phyloP scores from a whole-genome alignment of 2,329 filamentous ascomycete genomes.

The Pseudogymnoascus sp. region DNA sequence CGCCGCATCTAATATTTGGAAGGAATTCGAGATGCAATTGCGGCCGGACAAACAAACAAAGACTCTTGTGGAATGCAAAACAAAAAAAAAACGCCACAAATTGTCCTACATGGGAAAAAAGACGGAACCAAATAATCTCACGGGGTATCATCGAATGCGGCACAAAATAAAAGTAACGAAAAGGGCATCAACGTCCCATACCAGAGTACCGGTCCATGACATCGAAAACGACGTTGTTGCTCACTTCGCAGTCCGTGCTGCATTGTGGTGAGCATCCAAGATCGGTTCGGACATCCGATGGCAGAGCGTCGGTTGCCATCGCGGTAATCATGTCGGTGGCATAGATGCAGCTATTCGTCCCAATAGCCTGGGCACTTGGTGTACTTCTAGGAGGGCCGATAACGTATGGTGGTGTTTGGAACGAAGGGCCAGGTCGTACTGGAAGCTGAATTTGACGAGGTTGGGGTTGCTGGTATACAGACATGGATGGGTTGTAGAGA shows the following conservation, averaged over 20 bases:
- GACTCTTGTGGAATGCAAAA: background rate
- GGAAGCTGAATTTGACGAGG: background rate
- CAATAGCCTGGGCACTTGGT: background rate
- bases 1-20: background rate
- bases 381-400: background rate
- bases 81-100: background rate
- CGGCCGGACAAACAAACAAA: constrained; percentile 4
- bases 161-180: constrained; percentile 2
- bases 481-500: background rate
- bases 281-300: constrained; percentile 33
- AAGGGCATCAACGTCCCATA: background rate
- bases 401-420: background rate
- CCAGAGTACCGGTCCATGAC: constrained; percentile 40
- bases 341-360: constrained; percentile 30
- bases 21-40: background rate
- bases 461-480: background rate
- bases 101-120: constrained; percentile 2
- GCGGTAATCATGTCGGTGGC: constrained; percentile 41
- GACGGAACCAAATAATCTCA: background rate
- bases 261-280: constrained; percentile 33
- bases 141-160: constrained; percentile 7
- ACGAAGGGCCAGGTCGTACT: background rate
- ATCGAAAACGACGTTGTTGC: constrained; percentile 38
- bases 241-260: constrained; percentile 36
- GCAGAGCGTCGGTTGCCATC: constrained; percentile 35